Base-by-base conservation (phyloP, 106 monocot species). In the Platanthera guangdongensis region DNA sequence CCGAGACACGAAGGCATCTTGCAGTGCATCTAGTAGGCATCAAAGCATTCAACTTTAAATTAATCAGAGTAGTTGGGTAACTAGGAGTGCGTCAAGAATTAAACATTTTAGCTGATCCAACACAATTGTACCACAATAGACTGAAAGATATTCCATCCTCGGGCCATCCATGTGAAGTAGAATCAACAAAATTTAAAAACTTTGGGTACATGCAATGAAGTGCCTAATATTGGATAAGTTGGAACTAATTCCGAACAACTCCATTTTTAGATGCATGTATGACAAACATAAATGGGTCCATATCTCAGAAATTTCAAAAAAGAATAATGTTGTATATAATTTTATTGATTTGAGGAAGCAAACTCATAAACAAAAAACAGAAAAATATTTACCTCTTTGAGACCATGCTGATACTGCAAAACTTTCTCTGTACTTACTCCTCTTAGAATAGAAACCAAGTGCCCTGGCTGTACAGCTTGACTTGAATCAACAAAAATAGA, bases 401-500 rank as follows among this genome's bases (percentile, higher is more conserved):
- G 82, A 69, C 87, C 91, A 59, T 28, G 76, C 68, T 95, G 94
- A 74, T 89, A 92, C 22, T 87, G 73, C 77, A 95, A 52, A 78
- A 95, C 80, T 74, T 72, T 83, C 32, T 89, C 78, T 12, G 69
- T 75, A 51, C 83, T 84, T 72, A 89, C 63, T 73, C 28, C 67
- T 55, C 87, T 80, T 39, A 95, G 84, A 51, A 82, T 50, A n/a
- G 75, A 77, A 32, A 79, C 79, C 48, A 95, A 73, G 48, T 78
- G 87, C 62, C 89, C 85, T 28, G 83, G 89, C 54, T 81, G 77
- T 71, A 91, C 82, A 30, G 94, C 87, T 39, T 39, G 83, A 46
- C 28, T 57, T 48, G 94, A 84, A 74, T 87, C 89, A 5, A 95
- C 77, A 76, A 95, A 91, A 76, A 95, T 81, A 18, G 94, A 82